Percentiles rank a stretch among this genome's conserved stretches.
These are phyloP conservation scores for Pseudopyrenochaeta lycopersici DNA, from an alignment of 2,329 filamentous ascomycete species.

Conservation along the genomic window DNA sequence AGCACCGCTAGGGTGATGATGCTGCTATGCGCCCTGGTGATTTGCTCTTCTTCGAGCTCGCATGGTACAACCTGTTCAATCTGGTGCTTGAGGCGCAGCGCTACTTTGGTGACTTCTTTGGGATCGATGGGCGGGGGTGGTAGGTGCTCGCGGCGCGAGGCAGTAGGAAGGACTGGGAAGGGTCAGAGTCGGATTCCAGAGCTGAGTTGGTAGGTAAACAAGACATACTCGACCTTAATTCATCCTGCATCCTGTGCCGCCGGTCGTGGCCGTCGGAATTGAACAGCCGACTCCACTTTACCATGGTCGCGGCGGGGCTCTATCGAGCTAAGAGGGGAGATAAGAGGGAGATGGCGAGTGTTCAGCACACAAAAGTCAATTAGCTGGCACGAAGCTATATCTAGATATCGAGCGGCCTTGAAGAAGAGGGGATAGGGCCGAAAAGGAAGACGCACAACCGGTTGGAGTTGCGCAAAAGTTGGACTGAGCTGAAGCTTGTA, in stretches of 20 bases:
- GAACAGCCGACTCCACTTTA: slow-evolving; percentile 51
- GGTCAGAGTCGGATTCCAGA: slow-evolving; percentile 6
- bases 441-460: no score
- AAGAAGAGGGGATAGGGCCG: neutral
- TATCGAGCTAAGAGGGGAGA: neutral
- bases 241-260: slow-evolving; percentile 52
- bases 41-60: slow-evolving; percentile 78
- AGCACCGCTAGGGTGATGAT: slow-evolving; percentile 85
- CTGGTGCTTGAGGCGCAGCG: slow-evolving; percentile 87
- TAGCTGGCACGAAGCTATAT: neutral
- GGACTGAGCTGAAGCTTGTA: slow-evolving; percentile 14
- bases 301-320: slow-evolving; percentile 37
- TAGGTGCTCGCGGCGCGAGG: slow-evolving; percentile 63
- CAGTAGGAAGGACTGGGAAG: slow-evolving; percentile 68
- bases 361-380: neutral
- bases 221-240: slow-evolving; percentile 50
- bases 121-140: slow-evolving; percentile 75
- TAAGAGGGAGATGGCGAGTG: neutral
- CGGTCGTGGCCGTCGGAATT: slow-evolving; percentile 49
- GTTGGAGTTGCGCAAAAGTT: slow-evolving; percentile 19
- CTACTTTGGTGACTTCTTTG: slow-evolving; percentile 85
- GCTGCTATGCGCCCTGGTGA: slow-evolving; percentile 83
- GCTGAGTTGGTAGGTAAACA: neutral
- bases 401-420: neutral
- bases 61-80: slow-evolving; percentile 90